These are phyloP conservation scores for Lepiota venenata DNA, from an alignment of 768 basidiomycete genomes.

Conservation along the genomic window DNA sequence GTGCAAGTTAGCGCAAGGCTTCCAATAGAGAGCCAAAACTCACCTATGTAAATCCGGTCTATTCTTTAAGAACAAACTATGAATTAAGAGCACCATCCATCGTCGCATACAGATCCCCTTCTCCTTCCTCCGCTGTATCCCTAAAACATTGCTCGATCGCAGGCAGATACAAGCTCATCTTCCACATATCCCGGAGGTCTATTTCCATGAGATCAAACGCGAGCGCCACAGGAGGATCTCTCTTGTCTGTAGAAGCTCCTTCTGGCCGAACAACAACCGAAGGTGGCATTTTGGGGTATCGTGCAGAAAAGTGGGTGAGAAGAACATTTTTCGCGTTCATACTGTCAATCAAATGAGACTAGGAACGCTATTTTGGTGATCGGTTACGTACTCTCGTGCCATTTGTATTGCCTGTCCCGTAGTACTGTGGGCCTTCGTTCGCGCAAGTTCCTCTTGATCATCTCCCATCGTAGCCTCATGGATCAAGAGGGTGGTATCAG, in stretches of 20 bases:
- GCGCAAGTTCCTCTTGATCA: slow-evolving; percentile 71
- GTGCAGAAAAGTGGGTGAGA: slow-evolving; percentile 94
- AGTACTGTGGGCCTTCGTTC: slow-evolving; percentile 82
- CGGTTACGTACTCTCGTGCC: slow-evolving; percentile 54
- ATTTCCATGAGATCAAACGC: slow-evolving; percentile 82
- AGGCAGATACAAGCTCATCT: slow-evolving; percentile 70
- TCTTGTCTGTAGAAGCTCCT: slow-evolving; percentile 11
- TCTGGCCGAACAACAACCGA: slow-evolving; percentile 25
- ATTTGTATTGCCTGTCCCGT: slow-evolving; percentile 84
- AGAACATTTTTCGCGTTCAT: slow-evolving; percentile 85
- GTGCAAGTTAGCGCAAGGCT: no score
- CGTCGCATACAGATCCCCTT: slow-evolving; percentile 28
- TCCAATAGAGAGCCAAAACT: not conserved
- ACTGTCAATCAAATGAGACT: slow-evolving; percentile 31
- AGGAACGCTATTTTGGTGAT: not conserved
- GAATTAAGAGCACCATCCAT: slow-evolving; percentile 17
- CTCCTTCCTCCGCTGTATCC: slow-evolving; percentile 52
- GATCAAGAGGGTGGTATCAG: slow-evolving; percentile 74
- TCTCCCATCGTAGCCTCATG: slow-evolving; percentile 95
- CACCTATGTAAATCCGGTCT: not conserved
- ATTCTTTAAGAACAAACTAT: not conserved
- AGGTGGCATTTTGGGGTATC: slow-evolving; percentile 86
- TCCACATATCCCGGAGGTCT: slow-evolving; percentile 80
- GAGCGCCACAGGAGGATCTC: slow-evolving; percentile 53
- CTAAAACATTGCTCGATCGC: slow-evolving; percentile 62